Evolutionary conservation across 139 green algal genomes (phyloP).

Genomic region (Coelastrella sp.): DNA sequence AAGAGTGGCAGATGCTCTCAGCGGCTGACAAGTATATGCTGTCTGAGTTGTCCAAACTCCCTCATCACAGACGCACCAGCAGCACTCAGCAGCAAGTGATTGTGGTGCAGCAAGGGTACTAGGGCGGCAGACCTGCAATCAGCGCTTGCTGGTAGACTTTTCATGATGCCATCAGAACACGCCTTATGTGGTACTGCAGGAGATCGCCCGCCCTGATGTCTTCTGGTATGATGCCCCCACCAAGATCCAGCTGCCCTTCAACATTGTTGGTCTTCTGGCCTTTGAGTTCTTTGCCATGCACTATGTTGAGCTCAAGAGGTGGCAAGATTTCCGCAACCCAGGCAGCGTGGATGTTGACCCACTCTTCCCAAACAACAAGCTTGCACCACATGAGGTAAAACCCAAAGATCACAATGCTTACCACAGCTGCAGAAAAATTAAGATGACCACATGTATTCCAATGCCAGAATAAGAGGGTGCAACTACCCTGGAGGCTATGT

Average conservation of each 20-base stretch:
- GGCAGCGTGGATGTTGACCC: constrained; percentile 84
- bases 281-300: constrained; percentile 93
- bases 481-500: too few relatives aligned
- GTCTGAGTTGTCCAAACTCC: too few relatives aligned
- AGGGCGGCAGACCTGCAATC: background rate
- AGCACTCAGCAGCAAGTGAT: background rate
- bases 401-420: background rate
- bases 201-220: constrained; percentile 74
- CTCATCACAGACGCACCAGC: too few relatives aligned
- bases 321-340: constrained; percentile 85
- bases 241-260: constrained; percentile 75
- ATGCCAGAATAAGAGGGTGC: too few relatives aligned
- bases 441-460: too few relatives aligned
- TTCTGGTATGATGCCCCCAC: constrained; percentile 74
- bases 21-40: too few relatives aligned
- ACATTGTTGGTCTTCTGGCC: constrained; percentile 80
- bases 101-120: background rate
- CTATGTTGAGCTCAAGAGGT: constrained; percentile 79
- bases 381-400: constrained; percentile 74
- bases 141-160: too few relatives aligned
- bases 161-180: too few relatives aligned
- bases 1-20: too few relatives aligned
- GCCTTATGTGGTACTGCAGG: constrained; percentile 45
- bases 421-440: too few relatives aligned
- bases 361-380: constrained; percentile 82